These are phyloP conservation scores for Chrysopogon serrulatus DNA, from an alignment of 176 grass and related monocot genomes.

Conservation along the genomic window DNA sequence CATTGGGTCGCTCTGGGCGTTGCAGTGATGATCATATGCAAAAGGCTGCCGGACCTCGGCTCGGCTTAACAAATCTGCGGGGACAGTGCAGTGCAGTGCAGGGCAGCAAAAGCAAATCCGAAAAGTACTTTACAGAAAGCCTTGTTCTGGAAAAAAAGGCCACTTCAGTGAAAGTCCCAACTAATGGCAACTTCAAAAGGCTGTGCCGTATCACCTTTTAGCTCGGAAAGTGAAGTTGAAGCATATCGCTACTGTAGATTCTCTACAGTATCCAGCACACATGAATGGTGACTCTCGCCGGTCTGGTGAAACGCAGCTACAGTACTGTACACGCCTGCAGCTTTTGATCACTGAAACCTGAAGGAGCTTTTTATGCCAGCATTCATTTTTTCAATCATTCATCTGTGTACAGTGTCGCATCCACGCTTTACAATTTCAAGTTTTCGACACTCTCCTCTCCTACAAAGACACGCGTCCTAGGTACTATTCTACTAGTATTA, in stretches of 20 bases:
- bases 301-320: neutral
- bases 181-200: slow-evolving; percentile 37
- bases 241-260: no score
- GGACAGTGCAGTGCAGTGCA: slow-evolving; percentile 4
- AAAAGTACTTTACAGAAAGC: slow-evolving; percentile 44
- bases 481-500: no score
- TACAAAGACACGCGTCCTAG: neutral
- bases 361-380: neutral
- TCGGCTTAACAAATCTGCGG: slow-evolving; percentile 11
- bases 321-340: neutral
- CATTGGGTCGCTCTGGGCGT: neutral
- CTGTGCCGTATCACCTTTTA: slow-evolving; percentile 3
- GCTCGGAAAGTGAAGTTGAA: slow-evolving; percentile 1
- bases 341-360: neutral
- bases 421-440: no score
- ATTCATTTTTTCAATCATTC: neutral
- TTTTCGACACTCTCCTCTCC: no score
- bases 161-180: slow-evolving; percentile 12
- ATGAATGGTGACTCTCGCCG: neutral
- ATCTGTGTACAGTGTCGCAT: no score
- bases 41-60: slow-evolving; percentile 7
- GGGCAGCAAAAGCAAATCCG: slow-evolving; percentile 20
- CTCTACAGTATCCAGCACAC: neutral
- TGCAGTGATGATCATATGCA: neutral
- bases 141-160: slow-evolving; percentile 32